These are phyloP conservation scores for Bathelium albidoporum DNA, from an alignment of 495 filamentous ascomycete genomes.

Conservation along the genomic window DNA sequence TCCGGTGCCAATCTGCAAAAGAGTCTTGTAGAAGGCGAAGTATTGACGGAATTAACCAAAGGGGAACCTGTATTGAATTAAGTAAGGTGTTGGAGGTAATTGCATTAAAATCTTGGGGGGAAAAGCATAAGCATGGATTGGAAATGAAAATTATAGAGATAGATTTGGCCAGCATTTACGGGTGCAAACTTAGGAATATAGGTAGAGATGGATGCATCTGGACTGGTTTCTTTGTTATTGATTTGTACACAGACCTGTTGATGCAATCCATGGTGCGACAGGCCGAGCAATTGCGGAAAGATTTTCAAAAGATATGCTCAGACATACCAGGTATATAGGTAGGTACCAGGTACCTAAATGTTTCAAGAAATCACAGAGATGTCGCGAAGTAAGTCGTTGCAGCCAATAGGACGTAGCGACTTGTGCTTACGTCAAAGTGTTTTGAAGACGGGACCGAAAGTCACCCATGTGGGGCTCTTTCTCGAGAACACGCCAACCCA, in stretches of 20 bases:
- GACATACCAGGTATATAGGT: too few relatives aligned
- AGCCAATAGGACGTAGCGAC: not conserved
- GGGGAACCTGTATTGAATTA: not conserved
- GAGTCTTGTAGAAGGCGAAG: not conserved
- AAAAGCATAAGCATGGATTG: not conserved
- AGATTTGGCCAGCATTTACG: not conserved
- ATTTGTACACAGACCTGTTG: too few relatives aligned
- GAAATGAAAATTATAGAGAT: not conserved
- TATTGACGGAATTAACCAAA: constrained; percentile 2
- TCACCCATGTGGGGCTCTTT: not conserved
- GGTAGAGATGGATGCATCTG: too few relatives aligned
- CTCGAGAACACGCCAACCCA: not conserved
- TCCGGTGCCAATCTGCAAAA: not conserved
- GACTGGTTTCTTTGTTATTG: too few relatives aligned
- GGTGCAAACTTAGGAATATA: too few relatives aligned
- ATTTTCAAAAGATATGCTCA: too few relatives aligned
- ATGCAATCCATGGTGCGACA: too few relatives aligned
- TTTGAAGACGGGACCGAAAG: not conserved
- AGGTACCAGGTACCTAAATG: too few relatives aligned
- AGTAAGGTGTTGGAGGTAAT: not conserved
- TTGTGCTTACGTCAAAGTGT: not conserved
- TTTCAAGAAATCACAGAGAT: too few relatives aligned
- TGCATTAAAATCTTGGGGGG: not conserved
- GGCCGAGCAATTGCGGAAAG: too few relatives aligned
- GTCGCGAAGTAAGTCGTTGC: not conserved